Evolutionary conservation across 139 green algal species (phyloP).

Genomic region (Monoraphidium neglectum): DNA sequence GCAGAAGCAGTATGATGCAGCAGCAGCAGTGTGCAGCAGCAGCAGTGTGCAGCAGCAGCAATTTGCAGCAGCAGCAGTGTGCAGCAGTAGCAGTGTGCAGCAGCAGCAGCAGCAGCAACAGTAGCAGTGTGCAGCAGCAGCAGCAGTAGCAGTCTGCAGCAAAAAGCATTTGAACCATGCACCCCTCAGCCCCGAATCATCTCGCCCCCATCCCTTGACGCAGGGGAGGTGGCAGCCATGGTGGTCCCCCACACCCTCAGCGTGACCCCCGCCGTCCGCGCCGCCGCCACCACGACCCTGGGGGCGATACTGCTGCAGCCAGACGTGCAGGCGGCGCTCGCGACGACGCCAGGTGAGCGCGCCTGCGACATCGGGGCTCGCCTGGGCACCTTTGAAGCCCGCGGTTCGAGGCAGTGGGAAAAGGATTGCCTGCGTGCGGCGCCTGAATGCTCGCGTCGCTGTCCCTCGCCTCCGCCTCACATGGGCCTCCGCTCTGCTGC

Average conservation of each 20-base stretch:
- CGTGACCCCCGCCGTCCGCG: conserved; percentile 7
- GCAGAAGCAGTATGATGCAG: not conserved
- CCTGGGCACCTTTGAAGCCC: too few species aligned
- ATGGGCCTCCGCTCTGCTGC: too few species aligned
- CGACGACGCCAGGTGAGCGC: conserved; percentile 16
- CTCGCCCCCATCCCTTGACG: too few species aligned
- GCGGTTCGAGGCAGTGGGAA: too few species aligned
- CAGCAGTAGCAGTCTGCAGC: not conserved
- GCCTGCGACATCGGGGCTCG: not conserved
- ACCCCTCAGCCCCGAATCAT: too few species aligned
- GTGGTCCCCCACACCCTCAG: conserved; percentile 21
- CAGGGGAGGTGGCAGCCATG: conserved; percentile 24
- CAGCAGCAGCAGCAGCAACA: not conserved
- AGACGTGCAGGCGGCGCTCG: conserved; percentile 19
- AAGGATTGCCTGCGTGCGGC: too few species aligned
- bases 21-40: too few species aligned
- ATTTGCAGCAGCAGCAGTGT: too few species aligned
- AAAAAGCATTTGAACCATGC: too few species aligned
- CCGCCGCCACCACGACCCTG: conserved; percentile 17
- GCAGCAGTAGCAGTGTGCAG: not conserved
- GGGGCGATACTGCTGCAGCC: conserved; percentile 25
- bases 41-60: too few species aligned
- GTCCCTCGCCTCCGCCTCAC: too few species aligned
- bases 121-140: not conserved
- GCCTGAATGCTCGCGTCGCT: too few species aligned